Conservation (phyloP, 805 yeast species). For the Kazachstania viticola region DNA sequence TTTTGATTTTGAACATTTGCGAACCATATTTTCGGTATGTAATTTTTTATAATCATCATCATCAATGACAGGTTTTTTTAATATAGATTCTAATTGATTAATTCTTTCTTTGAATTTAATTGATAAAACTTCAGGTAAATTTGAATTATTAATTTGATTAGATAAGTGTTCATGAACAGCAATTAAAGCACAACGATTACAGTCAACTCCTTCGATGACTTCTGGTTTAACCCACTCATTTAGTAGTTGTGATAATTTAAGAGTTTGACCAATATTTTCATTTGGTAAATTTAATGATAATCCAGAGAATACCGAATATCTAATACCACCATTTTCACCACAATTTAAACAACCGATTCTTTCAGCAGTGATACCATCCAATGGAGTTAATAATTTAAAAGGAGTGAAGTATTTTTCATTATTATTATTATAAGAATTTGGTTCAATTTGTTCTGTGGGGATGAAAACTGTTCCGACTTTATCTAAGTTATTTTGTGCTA, state of each 20-base stretch:
- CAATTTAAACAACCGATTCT: conserved; percentile 83
- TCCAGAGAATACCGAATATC: conserved; percentile 70
- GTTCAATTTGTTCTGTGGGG: conserved; percentile 70
- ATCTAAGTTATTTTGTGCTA: conserved; percentile 39
- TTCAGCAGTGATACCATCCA: conserved; percentile 81
- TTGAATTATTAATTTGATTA: conserved; percentile 24
- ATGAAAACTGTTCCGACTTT: conserved; percentile 53
- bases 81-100: conserved; percentile 37
- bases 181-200: conserved; percentile 78
- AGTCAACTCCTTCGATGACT: conserved; percentile 84
- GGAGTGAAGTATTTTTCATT: conserved; percentile 15
- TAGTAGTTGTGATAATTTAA: conserved; percentile 41
- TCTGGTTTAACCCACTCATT: conserved; percentile 69
- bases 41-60: conserved; percentile 69
- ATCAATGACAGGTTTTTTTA: conserved; percentile 56
- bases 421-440: conserved; percentile 32
- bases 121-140: conserved; percentile 22
- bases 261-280: conserved; percentile 30
- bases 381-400: conserved; percentile 65
- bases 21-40: conserved; percentile 62
- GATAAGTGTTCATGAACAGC: conserved; percentile 44
- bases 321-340: conserved; percentile 89
- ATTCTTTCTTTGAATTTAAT: conserved; percentile 35
- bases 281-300: conserved; percentile 58
- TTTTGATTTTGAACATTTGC: conserved; percentile 71